Evolutionary conservation across 768 basidiomycete genomes (phyloP), one percentile per base, ranked within the genome.

Genomic region (Peribolospora kevripleyi): DNA sequence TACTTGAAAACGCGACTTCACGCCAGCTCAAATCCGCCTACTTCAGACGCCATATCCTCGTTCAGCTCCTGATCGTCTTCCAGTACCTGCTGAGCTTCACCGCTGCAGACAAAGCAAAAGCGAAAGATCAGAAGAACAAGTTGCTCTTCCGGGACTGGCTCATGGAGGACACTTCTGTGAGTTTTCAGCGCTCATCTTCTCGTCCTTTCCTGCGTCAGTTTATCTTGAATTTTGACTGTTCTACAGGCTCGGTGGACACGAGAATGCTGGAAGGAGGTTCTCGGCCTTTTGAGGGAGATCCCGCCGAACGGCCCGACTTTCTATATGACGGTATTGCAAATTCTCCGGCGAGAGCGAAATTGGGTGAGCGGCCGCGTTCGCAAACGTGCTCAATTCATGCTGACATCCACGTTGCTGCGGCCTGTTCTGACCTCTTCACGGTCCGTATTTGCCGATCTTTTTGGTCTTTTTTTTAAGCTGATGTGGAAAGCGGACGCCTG

Each of bases 21-120:
- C 25, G 41, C 6, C 63, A 88, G 86, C 76, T 90, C 53, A 81
- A 85, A 25, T 87, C 90, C 63, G 82, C 82, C 0, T 77, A 82
- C 61, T 93, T 93, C 71, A 81, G 87, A n/a, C 78, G 85, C 11
- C 88, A 91, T 68, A 78, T 88, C 67, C 73, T 91, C 14, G 80
- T 90, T 64, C 87, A 93, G 56, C 55, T 64, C 45, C 60, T 65
- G 37, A 65, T 68, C 55, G 61, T 68, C 36, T 58, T 63, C 40
- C 62, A 64, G 41, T 62, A 65, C 59, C 73, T 88, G 38, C 71
- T 80, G 25, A 76, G 73, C 3, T 84, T 84, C 64, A 84, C 83
- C 0, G 79, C 80, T 59, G 58, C 73, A 2, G 73, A 74, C 1
- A 84, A 85, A 61, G 67, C 71, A 0, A 62, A 69, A 40, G 82